phyloP scores from a whole-genome alignment of 345 rosid genomes.

The Brassica rapa region DNA sequence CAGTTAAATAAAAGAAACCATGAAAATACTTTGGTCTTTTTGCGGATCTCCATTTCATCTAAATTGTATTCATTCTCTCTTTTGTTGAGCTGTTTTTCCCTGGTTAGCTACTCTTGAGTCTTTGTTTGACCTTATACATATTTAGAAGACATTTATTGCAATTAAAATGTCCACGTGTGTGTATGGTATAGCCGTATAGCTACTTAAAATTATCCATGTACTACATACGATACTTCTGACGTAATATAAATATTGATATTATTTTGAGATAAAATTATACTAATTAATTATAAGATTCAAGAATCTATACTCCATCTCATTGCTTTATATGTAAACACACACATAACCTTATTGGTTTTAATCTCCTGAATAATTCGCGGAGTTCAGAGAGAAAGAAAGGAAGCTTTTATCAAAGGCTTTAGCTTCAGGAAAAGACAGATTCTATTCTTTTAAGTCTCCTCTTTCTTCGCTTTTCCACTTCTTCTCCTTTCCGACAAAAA shows the following conservation, averaged over 20 bases:
- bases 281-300: constrained; percentile 23
- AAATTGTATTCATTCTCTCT: too few species aligned
- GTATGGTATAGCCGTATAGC: neutral
- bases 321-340: constrained; percentile 34
- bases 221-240: neutral
- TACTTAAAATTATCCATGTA: constrained; percentile 1
- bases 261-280: neutral
- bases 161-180: constrained; percentile 5
- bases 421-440: constrained; percentile 56
- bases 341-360: constrained; percentile 4
- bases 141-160: neutral
- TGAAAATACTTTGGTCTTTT: neutral
- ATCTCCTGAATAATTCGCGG: constrained; percentile 52
- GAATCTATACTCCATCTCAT: constrained; percentile 36
- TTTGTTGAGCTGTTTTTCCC: neutral
- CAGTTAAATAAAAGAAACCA: neutral
- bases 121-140: neutral
- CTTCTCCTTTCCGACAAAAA: constrained; percentile 2
- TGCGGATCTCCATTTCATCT: neutral
- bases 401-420: constrained; percentile 44
- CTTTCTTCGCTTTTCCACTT: constrained; percentile 43
- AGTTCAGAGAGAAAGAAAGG: constrained; percentile 33
- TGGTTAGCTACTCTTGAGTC: constrained; percentile 10
- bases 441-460: constrained; percentile 66
- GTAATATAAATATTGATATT: neutral